A percentile compares a stretch with the other conserved stretches of the same genome.
These are phyloP conservation scores for Fonsecaea erecta DNA, from an alignment of 2,329 filamentous ascomycete species.

Conservation along the genomic window DNA sequence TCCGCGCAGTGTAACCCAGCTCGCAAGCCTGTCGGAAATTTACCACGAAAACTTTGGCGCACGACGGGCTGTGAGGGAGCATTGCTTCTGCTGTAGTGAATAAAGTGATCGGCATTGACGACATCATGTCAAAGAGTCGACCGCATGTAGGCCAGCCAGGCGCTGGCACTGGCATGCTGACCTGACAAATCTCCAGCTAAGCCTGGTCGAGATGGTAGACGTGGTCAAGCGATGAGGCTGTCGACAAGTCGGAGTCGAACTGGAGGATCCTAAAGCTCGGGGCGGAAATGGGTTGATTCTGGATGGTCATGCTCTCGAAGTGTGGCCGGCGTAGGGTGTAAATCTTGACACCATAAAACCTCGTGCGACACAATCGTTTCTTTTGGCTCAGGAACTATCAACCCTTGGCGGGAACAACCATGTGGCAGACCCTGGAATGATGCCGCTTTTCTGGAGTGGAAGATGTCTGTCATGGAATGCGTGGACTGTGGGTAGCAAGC, in stretches of 20 bases:
- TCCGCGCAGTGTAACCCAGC: background rate
- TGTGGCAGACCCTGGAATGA: background rate
- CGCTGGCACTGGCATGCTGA: conserved; percentile 3
- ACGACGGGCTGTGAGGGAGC: background rate
- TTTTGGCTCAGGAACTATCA: background rate
- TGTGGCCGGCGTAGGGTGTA: background rate
- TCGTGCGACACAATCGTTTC: conserved; percentile 1
- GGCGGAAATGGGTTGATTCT: background rate
- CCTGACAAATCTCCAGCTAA: conserved; percentile 9
- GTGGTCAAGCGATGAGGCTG: conserved; percentile 16
- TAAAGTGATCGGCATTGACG: conserved; percentile 2
- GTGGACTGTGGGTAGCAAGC: too few relatives aligned
- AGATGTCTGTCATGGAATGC: background rate
- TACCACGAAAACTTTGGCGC: background rate
- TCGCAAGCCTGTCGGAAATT: background rate
- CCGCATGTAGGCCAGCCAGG: background rate
- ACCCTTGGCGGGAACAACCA: background rate
- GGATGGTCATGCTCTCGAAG: background rate
- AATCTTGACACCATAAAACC: background rate
- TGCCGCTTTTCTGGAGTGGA: background rate
- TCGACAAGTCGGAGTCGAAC: too few relatives aligned
- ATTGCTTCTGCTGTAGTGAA: background rate
- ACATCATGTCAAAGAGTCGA: background rate
- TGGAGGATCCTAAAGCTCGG: background rate
- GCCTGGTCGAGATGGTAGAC: background rate